A percentile compares a stretch with the other conserved stretches of the same genome.
Conservation (phyloP, 805 yeast species). For the Myxozyma sirexii region DNA sequence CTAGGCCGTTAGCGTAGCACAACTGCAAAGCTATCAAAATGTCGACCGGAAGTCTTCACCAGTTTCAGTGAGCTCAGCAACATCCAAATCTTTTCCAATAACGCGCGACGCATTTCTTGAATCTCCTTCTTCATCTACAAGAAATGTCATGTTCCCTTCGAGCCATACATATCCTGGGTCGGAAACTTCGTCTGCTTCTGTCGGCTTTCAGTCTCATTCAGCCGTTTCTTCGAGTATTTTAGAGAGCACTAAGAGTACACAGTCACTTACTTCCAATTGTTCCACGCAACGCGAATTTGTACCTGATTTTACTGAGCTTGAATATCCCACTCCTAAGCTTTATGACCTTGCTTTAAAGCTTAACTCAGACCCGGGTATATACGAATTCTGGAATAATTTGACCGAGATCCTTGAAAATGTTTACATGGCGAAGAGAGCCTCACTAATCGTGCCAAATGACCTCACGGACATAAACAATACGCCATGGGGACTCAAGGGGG, state of each 20-base stretch:
- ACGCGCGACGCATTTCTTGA: neutral
- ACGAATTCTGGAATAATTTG: constrained; percentile 39
- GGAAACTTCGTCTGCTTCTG: neutral
- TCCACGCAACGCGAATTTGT: neutral
- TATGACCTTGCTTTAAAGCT: constrained; percentile 28
- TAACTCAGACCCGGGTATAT: constrained; percentile 35
- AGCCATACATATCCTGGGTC: neutral
- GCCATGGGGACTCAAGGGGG: constrained; percentile 43
- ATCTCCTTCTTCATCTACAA: neutral
- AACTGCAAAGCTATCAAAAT: constrained; percentile 17
- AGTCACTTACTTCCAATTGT: neutral
- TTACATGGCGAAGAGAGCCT: constrained; percentile 39
- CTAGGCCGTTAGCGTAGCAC: constrained; percentile 31
- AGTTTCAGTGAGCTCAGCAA: neutral
- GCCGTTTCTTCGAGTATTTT: neutral
- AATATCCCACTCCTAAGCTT: constrained; percentile 31
- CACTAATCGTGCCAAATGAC: constrained; percentile 40
- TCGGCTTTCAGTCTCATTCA: neutral
- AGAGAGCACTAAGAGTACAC: neutral
- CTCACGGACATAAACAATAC: constrained; percentile 40
- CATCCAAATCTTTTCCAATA: neutral
- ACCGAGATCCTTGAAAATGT: constrained; percentile 35
- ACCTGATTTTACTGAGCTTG: constrained; percentile 14
- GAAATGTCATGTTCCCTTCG: neutral
- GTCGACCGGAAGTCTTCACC: constrained; percentile 9